These are phyloP conservation scores for Alternaria ethzedia DNA, from an alignment of 2,329 filamentous ascomycete genomes.

Conservation along the genomic window DNA sequence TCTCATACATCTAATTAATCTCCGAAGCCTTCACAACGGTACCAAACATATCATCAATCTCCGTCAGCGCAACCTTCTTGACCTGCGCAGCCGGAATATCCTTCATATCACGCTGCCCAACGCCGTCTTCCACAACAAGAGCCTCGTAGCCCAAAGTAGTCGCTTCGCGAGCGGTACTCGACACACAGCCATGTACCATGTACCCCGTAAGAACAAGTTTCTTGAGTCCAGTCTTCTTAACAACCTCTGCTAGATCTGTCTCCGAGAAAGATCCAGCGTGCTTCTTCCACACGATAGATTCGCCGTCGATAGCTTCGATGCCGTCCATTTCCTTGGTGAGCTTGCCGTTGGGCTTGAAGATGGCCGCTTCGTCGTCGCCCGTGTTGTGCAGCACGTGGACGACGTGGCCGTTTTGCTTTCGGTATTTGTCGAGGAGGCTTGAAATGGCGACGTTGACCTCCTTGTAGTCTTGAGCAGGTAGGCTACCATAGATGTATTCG, in stretches of 20 bases:
- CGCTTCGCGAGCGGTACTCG: not conserved
- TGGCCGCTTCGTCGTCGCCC: not conserved
- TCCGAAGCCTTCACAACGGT: not conserved
- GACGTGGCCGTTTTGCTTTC: not conserved
- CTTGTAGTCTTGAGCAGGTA: not conserved
- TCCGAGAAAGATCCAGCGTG: not conserved
- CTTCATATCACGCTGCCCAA: not conserved
- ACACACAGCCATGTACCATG: not conserved
- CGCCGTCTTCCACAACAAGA: not conserved
- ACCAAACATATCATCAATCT: not conserved
- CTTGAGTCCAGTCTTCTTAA: not conserved
- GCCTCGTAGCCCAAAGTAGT: not conserved
- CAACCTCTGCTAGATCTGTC: not conserved
- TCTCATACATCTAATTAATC: not conserved
- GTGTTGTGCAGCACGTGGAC: not conserved
- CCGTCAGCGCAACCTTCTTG: not conserved
- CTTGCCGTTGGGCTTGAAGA: not conserved
- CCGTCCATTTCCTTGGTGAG: not conserved
- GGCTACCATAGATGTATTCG: not conserved
- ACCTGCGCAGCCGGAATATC: not conserved
- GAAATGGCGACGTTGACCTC: not conserved
- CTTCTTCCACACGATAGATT: not conserved
- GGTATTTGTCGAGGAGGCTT: not conserved
- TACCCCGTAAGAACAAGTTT: not conserved
- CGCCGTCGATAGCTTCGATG: not conserved